phyloP scores from a whole-genome alignment of 495 filamentous ascomycete species.

The Penicillium verhagenii region DNA sequence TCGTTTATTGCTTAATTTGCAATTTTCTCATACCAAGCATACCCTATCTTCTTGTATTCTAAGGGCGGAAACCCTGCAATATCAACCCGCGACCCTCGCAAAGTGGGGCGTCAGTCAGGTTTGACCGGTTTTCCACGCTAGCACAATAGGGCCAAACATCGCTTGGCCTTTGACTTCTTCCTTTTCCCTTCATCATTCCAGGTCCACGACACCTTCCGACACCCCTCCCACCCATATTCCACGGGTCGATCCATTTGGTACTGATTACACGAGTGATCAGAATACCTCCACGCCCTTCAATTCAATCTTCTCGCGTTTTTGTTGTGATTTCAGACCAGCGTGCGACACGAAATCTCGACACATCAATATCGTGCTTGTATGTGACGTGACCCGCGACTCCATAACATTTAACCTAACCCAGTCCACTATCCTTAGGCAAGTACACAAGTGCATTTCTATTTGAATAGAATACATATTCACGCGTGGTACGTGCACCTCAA shows the following conservation, averaged over 20 bases:
- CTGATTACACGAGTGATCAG: slow-evolving; percentile 15
- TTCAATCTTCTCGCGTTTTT: slow-evolving; percentile 23
- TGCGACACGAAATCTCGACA: slow-evolving; percentile 26
- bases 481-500: slow-evolving; percentile 43
- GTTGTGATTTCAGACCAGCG: slow-evolving; percentile 14
- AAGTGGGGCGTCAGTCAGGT: slow-evolving; percentile 44
- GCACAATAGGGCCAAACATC: slow-evolving; percentile 50
- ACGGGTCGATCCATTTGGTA: slow-evolving; percentile 8
- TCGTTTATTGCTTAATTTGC: slow-evolving; percentile 11
- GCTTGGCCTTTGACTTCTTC: slow-evolving; percentile 43
- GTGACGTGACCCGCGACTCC: slow-evolving; percentile 18
- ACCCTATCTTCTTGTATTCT: slow-evolving; percentile 13
- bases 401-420: slow-evolving; percentile 13
- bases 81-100: slow-evolving; percentile 33
- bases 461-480: slow-evolving; percentile 37
- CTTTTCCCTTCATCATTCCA: slow-evolving; percentile 38
- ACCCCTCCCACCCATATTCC: slow-evolving; percentile 14
- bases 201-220: slow-evolving; percentile 38
- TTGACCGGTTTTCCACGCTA: slow-evolving; percentile 47
- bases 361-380: slow-evolving; percentile 31
- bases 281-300: slow-evolving; percentile 15
- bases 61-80: slow-evolving; percentile 8
- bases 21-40: slow-evolving; percentile 6
- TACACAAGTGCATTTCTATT: slow-evolving; percentile 28
- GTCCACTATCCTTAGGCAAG: slow-evolving; percentile 25